Base-by-base conservation (phyloP, 805 yeast species). In the Cyberlindnera euphorbiiphila region DNA sequence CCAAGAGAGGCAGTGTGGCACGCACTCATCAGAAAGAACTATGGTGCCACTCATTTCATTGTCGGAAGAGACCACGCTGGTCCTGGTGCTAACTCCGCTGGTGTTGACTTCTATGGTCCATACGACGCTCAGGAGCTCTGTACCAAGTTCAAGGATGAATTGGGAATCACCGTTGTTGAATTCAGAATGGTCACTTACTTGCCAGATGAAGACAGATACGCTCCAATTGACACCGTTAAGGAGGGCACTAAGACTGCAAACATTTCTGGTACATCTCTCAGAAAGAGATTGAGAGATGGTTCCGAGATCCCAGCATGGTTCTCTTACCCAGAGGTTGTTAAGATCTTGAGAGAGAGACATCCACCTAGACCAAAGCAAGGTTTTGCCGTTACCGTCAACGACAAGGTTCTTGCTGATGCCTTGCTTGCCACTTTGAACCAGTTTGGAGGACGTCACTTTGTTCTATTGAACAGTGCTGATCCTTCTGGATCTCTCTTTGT, bases 11-110 rank as follows among this genome's bases (percentile, higher is more conserved):
- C 98, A 16, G 85, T 89, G 30, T 91, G 97, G 97, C 98, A 89
- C 61, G 96, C 97, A 13, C 82, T 91, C 56, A 89, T 89, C 61
- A 84, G 98, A 66, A 86, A 87, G 71, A 89, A 89, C 68, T 88
- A 81, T 60, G 98, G 98, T 59, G 96, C 95, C 39, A 84, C 96
- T 36, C 97, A 91, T 62, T 91, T 91, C 69, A 89, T 89, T 57
- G 96, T 89, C 33, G 98, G 98, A 44, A 83, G 98, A 71, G 97
- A 89, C 64, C 98, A 89, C 59, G 98, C 98, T 36, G 97, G 97
- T 43, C 97, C 98, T 15, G 98, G 97, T 46, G 65, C 69, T 42
- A 77, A 77, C 75, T 86, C 96, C 41, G 71, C 81, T 58, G 97
- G 97, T 46, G 88, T 76, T 36, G 96, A 91, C 47, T 88, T 89